These are phyloP conservation scores for Stramenopiles sp. DNA, from an alignment of 352 stramenopile genomes.

Conservation along the genomic window DNA sequence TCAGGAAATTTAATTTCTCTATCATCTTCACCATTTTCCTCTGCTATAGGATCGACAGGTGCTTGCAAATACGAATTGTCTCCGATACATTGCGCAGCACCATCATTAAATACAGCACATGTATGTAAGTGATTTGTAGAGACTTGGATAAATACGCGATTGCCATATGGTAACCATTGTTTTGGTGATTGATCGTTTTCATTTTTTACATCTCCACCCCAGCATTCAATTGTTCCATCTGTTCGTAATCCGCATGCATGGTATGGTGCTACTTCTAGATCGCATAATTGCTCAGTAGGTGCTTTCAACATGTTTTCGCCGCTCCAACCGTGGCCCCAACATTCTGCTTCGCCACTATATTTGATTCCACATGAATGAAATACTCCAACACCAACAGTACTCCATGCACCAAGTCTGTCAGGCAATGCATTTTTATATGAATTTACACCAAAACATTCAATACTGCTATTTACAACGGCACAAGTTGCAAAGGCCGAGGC, in stretches of 20 bases:
- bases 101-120: constrained; percentile 5
- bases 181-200: not conserved
- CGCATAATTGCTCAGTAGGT: not conserved
- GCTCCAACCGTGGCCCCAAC: not conserved
- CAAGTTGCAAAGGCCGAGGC: not conserved
- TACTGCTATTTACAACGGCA: not conserved
- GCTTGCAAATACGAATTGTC: not conserved
- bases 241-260: not conserved
- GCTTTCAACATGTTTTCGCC: not conserved
- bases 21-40: constrained; percentile 6
- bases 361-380: not conserved
- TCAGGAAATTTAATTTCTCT: constrained; percentile 7
- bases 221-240: not conserved
- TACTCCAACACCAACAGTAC: not conserved
- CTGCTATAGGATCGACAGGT: not conserved
- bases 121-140: not conserved
- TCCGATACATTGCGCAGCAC: constrained; percentile 3
- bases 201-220: not conserved
- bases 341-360: not conserved
- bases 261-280: not conserved
- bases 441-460: constrained; percentile 5
- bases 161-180: not conserved
- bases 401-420: not conserved
- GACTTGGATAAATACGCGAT: constrained; percentile 1
- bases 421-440: not conserved